Evolutionary conservation across 2,329 filamentous ascomycete species (phyloP), one percentile per base, ranked within the genome.

Genomic region (Xylaria sp.): DNA sequence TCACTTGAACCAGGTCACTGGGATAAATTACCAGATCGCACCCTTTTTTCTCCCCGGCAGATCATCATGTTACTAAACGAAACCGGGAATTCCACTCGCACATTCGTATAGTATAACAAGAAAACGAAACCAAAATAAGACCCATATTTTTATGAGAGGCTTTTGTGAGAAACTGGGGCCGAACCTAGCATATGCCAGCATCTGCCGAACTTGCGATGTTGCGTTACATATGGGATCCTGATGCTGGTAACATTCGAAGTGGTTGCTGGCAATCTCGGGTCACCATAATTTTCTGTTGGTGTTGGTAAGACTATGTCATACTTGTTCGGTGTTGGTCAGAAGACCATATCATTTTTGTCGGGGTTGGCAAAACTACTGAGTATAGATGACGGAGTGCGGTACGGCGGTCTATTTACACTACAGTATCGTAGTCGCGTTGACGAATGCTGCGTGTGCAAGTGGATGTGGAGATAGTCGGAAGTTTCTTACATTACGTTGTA

Each of bases 1-100:
- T 54, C 47, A 63, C 48, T 67, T n/a, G 63, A 66, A 69, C 67
- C 67, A 69, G 63, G 67, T 66, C 54, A 57, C 35, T 66, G 68
- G 68, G 63, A 69, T 55, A 60, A 27, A 60, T 42, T 54, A 60
- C 67, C 59, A 63, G 54, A 66, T 66, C 63, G 32, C 47, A 57
- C 40, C 40, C 12, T 44, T 44, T 32, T 63, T 66, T 63, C n/a
- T 35, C 32, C 44, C 63, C 64, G 64, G 68, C 54, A 69, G 68
- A 69, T 69, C 68, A 67, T 67, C 58, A 64, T 58, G 47, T 64
- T 32, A 57, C 51, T 63, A 53, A 51, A 21, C 35, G 23, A 55
- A 54, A 29, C 50, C 16, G 37, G 60, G 57, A 48, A 60, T 35
- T 21, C 18, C 21, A 58, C 12, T 42, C 21, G 54, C 13, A 42